Evolutionary conservation across 2,329 filamentous ascomycete species (phyloP).

Genomic region (Leptoxyphium fumago): DNA sequence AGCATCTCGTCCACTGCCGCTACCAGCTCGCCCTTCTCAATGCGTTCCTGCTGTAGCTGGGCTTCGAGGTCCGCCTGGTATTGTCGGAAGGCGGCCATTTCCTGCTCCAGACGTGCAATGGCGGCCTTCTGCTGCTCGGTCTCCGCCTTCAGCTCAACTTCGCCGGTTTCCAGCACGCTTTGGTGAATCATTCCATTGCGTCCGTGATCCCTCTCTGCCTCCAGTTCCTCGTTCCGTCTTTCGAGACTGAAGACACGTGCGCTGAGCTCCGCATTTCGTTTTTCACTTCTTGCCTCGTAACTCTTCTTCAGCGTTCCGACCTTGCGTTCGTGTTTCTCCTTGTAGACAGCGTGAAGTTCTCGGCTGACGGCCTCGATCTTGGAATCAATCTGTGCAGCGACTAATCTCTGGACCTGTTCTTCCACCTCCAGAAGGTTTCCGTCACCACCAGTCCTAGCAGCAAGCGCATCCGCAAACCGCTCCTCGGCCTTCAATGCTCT

Average conservation of each 20-base stretch:
- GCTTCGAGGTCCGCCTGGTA: constrained; percentile 57
- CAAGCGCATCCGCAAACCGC: constrained; percentile 47
- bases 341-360: constrained; percentile 86
- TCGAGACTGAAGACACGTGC: constrained; percentile 51
- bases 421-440: constrained; percentile 22
- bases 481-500: constrained; percentile 55
- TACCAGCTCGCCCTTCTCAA: constrained; percentile 74
- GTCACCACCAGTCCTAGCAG: constrained; percentile 14
- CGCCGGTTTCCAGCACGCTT: constrained; percentile 9
- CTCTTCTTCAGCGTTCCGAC: constrained; percentile 72
- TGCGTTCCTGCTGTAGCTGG: constrained; percentile 57
- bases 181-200: constrained; percentile 37
- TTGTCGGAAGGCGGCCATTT: constrained; percentile 52
- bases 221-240: constrained; percentile 62
- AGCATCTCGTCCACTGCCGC: constrained; percentile 75
- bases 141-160: constrained; percentile 26
- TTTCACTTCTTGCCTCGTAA: constrained; percentile 79
- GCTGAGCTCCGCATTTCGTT: constrained; percentile 70
- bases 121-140: constrained; percentile 55
- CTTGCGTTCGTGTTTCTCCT: constrained; percentile 93
- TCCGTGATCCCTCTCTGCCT: constrained; percentile 48
- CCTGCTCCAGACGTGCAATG: constrained; percentile 58
- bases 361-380: constrained; percentile 61
- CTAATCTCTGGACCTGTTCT: constrained; percentile 28
- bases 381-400: constrained; percentile 64